Conservation (phyloP, 257 asterid genomes). For the Penstemon newberryi region DNA sequence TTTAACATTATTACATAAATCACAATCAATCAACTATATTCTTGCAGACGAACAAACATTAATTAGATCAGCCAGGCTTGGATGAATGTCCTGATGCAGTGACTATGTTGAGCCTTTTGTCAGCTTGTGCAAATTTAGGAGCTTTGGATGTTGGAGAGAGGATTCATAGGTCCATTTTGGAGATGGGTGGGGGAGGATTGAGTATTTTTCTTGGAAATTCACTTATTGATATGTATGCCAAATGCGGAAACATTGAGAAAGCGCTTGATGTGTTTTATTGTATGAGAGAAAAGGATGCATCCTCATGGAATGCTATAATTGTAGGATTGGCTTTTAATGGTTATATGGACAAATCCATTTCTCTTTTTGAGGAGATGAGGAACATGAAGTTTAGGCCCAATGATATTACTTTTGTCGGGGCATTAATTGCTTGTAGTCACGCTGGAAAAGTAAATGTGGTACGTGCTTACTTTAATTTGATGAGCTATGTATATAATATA, state of each 20-base stretch:
- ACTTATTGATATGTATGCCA: conserved; percentile 73
- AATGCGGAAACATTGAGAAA: conserved; percentile 63
- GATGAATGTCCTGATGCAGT: conserved; percentile 54
- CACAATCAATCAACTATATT: not conserved
- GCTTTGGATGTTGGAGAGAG: conserved; percentile 63
- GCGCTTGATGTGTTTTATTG: conserved; percentile 51
- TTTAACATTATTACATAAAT: not conserved
- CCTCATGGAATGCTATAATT: conserved; percentile 65
- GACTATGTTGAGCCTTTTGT: conserved; percentile 68
- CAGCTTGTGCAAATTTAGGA: conserved; percentile 67
- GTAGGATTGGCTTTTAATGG: conserved; percentile 64
- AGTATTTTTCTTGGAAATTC: conserved; percentile 57
- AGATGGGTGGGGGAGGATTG: conserved; percentile 42
- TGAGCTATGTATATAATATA: conserved; percentile 43
- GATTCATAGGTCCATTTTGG: conserved; percentile 48
- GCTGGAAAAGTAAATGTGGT: conserved; percentile 64
- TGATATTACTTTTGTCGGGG: conserved; percentile 62
- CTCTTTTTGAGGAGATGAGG: conserved; percentile 68
- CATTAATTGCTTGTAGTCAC: conserved; percentile 65
- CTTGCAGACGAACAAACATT: conserved; percentile 11
- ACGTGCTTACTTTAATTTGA: conserved; percentile 46
- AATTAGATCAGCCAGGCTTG: not conserved
- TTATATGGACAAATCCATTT: conserved; percentile 49
- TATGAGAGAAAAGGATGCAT: conserved; percentile 58
- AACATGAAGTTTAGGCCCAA: conserved; percentile 46